Percentiles rank a stretch among this genome's conserved stretches.
phyloP scores from a whole-genome alignment of 1,284 basidiomycete genomes.

The Austropuccinia psidii region DNA sequence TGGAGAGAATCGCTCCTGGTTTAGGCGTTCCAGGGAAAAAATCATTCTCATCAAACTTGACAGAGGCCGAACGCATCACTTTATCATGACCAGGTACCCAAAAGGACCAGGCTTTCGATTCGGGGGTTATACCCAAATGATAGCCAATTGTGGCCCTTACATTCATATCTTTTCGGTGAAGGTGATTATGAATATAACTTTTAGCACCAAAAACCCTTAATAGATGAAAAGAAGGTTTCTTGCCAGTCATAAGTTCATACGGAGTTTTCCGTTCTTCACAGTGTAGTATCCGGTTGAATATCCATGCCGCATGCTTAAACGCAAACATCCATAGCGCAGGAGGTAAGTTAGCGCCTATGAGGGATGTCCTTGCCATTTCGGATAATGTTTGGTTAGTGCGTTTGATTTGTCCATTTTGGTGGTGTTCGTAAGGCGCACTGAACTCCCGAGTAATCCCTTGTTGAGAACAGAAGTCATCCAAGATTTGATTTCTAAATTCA shows the following conservation, averaged over 20 bases:
- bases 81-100: neutral
- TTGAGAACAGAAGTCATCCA: neutral
- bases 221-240: too few species aligned
- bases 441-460: neutral
- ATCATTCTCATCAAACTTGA: too few species aligned
- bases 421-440: neutral
- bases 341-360: neutral
- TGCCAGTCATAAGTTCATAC: too few species aligned
- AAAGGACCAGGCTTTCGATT: neutral
- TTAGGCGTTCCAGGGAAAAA: too few species aligned
- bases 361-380: neutral
- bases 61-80: too few species aligned
- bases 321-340: neutral
- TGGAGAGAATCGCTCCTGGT: too few species aligned
- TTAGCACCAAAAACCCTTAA: neutral
- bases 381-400: neutral
- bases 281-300: neutral
- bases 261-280: neutral
- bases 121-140: neutral
- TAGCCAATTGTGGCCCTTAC: neutral
- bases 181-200: neutral
- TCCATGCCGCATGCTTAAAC: neutral
- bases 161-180: neutral
- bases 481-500: neutral
- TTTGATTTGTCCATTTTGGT: slow-evolving; percentile 7